Evolutionary conservation across 2,329 filamentous ascomycete genomes (phyloP).

Genomic region (Podosphaera aphanis): DNA sequence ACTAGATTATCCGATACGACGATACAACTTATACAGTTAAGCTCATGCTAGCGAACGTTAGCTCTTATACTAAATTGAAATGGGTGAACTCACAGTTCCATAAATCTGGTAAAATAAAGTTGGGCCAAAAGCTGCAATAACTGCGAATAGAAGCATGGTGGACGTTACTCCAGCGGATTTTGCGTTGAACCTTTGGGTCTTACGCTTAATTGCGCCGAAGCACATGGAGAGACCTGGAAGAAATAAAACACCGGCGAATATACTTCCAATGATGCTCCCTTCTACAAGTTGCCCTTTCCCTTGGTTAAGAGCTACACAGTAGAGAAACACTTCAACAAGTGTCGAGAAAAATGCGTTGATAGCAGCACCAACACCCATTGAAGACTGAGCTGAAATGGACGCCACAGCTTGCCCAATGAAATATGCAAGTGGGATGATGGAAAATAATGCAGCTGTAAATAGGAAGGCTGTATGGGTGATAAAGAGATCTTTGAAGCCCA

Average conservation of each 20-base stretch:
- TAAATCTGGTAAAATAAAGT: slow-evolving; percentile 98
- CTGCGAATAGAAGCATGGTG: slow-evolving; percentile 90
- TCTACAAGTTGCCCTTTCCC: slow-evolving; percentile 87
- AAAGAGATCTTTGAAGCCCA: slow-evolving; percentile 43
- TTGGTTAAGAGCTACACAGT: slow-evolving; percentile 79
- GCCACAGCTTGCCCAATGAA: slow-evolving; percentile 97
- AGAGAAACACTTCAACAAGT: slow-evolving; percentile 89
- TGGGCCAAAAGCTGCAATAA: slow-evolving; percentile 83
- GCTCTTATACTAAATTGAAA: not conserved
- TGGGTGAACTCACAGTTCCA: slow-evolving; percentile 40
- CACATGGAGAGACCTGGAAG: slow-evolving; percentile 94
- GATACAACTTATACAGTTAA: slow-evolving; percentile 53
- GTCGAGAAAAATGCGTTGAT: slow-evolving; percentile 98
- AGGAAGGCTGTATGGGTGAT: slow-evolving; percentile 69
- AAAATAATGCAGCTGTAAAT: slow-evolving; percentile 63
- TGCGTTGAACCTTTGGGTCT: slow-evolving; percentile 95
- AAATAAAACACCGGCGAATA: slow-evolving; percentile 89
- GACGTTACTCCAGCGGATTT: slow-evolving; percentile 89
- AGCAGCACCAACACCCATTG: slow-evolving; percentile 89
- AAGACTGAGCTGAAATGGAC: slow-evolving; percentile 94
- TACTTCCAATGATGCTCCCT: slow-evolving; percentile 90
- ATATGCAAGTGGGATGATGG: slow-evolving; percentile 89
- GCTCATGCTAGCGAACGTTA: slow-evolving; percentile 42
- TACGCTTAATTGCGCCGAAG: slow-evolving; percentile 90
- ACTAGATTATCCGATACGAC: slow-evolving; percentile 22